phyloP scores from a whole-genome alignment of 306 rosid species.

The Abrus pulchellus region DNA sequence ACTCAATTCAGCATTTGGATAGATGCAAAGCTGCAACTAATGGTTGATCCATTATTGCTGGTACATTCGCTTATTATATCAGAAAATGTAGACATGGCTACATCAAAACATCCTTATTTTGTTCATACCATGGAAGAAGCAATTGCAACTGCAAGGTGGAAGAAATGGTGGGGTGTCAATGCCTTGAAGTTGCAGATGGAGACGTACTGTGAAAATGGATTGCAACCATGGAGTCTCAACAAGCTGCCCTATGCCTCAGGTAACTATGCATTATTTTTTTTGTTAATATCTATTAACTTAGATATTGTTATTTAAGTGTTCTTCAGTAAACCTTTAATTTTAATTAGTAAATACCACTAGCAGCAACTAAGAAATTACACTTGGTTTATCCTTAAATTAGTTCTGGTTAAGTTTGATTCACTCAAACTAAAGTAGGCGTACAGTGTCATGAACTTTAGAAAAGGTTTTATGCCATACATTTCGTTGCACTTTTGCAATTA shows the following conservation, averaged over 20 bases:
- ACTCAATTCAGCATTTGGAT: slow-evolving; percentile 89
- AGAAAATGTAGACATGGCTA: slow-evolving; percentile 82
- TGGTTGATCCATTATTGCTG: slow-evolving; percentile 90
- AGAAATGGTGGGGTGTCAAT: slow-evolving; percentile 85
- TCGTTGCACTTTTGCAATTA: not conserved
- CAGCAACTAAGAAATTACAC: too few relatives aligned
- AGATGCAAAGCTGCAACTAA: slow-evolving; percentile 85
- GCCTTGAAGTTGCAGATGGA: slow-evolving; percentile 89
- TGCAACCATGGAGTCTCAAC: slow-evolving; percentile 77
- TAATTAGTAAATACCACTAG: too few relatives aligned
- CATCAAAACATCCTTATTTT: slow-evolving; percentile 83
- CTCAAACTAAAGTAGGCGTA: not conserved
- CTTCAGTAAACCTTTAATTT: too few relatives aligned
- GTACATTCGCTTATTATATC: slow-evolving; percentile 76
- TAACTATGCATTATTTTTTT: slow-evolving; percentile 37
- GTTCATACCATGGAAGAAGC: slow-evolving; percentile 92
- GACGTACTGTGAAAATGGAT: slow-evolving; percentile 83
- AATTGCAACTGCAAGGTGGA: slow-evolving; percentile 97
- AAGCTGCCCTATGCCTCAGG: slow-evolving; percentile 87
- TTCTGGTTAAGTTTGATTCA: too few relatives aligned
- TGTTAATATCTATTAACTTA: not conserved
- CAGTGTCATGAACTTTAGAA: not conserved
- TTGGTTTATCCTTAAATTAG: too few relatives aligned
- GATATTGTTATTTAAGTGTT: too few relatives aligned
- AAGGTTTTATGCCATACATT: slow-evolving; percentile 8